These are phyloP conservation scores for Boletus subcaerulescens DNA, from an alignment of 768 basidiomycete species.

Conservation along the genomic window DNA sequence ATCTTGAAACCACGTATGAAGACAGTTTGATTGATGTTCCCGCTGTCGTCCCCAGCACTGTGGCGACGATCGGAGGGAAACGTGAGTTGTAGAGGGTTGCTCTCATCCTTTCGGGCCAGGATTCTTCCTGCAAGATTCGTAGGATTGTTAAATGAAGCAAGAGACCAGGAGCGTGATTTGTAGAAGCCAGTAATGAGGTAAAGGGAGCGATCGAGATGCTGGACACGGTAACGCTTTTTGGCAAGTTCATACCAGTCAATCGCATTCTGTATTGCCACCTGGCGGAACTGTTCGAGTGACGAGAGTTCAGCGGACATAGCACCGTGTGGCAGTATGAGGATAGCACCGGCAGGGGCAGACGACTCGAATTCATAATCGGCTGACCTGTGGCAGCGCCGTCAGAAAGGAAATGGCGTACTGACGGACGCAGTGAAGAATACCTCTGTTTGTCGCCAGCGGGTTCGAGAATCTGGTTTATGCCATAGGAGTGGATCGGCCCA, in stretches of 20 bases:
- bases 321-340: not conserved
- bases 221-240: not conserved
- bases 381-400: not conserved
- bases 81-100: not conserved
- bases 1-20: not conserved
- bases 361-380: not conserved
- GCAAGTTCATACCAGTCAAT: not conserved
- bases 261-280: not conserved
- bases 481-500: not conserved
- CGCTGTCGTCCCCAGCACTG: not conserved
- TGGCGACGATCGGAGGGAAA: not conserved
- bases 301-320: not conserved
- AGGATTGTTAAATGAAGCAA: not conserved
- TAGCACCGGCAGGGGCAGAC: not conserved
- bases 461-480: not conserved
- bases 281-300: not conserved
- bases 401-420: not conserved
- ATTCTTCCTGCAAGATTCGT: not conserved
- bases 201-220: not conserved
- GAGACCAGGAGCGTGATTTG: not conserved
- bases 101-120: not conserved
- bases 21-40: not conserved
- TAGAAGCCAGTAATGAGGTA: constrained; percentile 1
- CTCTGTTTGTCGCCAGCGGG: too few species aligned
- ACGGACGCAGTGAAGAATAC: not conserved